phyloP scores from a whole-genome alignment of 805 yeast species.

The Saccharomycopsis fermentans region DNA sequence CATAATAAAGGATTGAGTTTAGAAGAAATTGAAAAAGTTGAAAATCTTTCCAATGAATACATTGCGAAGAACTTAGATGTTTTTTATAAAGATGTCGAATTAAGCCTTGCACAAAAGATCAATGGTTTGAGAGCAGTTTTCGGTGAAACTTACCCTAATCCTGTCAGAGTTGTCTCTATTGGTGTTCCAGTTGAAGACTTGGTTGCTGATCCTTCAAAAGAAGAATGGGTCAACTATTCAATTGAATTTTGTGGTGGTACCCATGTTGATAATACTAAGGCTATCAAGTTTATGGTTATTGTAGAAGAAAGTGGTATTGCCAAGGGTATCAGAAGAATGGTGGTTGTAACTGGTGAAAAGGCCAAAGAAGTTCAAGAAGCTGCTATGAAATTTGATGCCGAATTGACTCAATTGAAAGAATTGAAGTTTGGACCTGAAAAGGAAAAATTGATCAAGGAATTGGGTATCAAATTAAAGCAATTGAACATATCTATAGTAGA shows the following conservation, averaged over 20 bases:
- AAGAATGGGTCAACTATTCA: slow-evolving; percentile 68
- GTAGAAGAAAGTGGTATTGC: slow-evolving; percentile 97
- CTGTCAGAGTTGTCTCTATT: slow-evolving; percentile 94
- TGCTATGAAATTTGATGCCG: slow-evolving; percentile 60
- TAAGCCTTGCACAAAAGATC: slow-evolving; percentile 63
- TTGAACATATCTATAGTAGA: slow-evolving; percentile 71
- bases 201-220: slow-evolving; percentile 56
- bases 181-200: slow-evolving; percentile 85
- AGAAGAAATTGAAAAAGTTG: slow-evolving; percentile 66
- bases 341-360: slow-evolving; percentile 88
- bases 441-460: slow-evolving; percentile 73
- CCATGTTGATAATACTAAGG: slow-evolving; percentile 86
- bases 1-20: slow-evolving; percentile 76
- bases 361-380: slow-evolving; percentile 85
- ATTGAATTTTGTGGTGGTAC: slow-evolving; percentile 99
- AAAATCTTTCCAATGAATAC: slow-evolving; percentile 58
- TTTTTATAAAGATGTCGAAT: slow-evolving; percentile 72
- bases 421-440: slow-evolving; percentile 66
- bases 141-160: slow-evolving; percentile 98
- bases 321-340: slow-evolving; percentile 96
- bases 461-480: slow-evolving; percentile 77
- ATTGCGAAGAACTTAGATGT: slow-evolving; percentile 66
- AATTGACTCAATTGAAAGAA: slow-evolving; percentile 47
- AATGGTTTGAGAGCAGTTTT: slow-evolving; percentile 92
- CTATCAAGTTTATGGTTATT: slow-evolving; percentile 81